These are phyloP conservation scores for Xylaria scruposa DNA, from an alignment of 495 filamentous ascomycete species.

Conservation along the genomic window DNA sequence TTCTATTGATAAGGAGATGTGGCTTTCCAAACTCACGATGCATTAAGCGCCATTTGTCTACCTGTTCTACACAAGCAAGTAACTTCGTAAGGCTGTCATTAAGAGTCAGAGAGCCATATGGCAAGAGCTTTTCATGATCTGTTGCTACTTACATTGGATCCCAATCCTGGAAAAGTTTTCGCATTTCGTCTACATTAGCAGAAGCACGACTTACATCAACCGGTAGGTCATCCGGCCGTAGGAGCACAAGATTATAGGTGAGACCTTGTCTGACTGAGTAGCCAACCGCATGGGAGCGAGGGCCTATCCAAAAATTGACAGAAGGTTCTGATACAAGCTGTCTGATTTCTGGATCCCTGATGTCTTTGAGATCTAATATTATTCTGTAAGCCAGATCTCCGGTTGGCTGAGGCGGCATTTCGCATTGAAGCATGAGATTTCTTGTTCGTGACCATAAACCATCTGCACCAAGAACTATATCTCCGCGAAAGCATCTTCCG, in stretches of 20 bases:
- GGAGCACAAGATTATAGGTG: slow-evolving; percentile 65
- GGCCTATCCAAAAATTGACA: slow-evolving; percentile 77
- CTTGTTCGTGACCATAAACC: slow-evolving; percentile 61
- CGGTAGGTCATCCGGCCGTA: slow-evolving; percentile 60
- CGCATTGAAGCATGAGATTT: slow-evolving; percentile 49
- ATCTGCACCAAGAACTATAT: slow-evolving; percentile 62
- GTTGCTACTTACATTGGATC: slow-evolving; percentile 54
- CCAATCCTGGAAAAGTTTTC: slow-evolving; percentile 57
- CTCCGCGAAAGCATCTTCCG: slow-evolving; percentile 47
- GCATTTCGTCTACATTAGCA: slow-evolving; percentile 56
- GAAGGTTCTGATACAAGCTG: slow-evolving; percentile 59
- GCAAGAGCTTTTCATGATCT: not conserved
- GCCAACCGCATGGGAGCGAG: slow-evolving; percentile 61
- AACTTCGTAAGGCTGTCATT: not conserved
- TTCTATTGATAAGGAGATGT: not conserved
- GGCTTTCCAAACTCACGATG: not conserved
- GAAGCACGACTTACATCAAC: slow-evolving; percentile 48
- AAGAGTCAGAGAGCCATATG: not conserved
- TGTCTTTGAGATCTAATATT: slow-evolving; percentile 56
- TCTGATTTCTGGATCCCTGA: slow-evolving; percentile 53
- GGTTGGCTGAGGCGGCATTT: slow-evolving; percentile 55
- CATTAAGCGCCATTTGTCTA: slow-evolving; percentile 4
- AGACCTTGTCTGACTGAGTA: slow-evolving; percentile 60
- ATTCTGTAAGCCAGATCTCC: slow-evolving; percentile 70
- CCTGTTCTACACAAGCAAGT: not conserved